Base-by-base conservation (phyloP, 345 rosid species). In the Pistacia atlantica region DNA sequence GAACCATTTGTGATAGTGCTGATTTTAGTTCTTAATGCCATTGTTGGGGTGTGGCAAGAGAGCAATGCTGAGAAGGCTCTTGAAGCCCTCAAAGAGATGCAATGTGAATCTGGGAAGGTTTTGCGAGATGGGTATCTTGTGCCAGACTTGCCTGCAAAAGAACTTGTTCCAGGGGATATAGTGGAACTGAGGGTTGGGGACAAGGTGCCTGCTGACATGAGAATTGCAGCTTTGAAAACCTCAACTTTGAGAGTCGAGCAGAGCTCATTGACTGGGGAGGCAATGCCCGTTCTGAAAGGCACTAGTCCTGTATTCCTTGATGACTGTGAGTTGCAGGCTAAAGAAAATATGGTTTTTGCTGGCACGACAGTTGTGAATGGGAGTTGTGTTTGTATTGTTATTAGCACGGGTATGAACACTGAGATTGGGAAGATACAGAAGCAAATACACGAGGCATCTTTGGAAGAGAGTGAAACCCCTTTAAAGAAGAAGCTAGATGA, bases 31-130 rank as follows among this genome's bases (percentile, higher is more conserved):
- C 84, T 93, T 12, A 95, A 93, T 76, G 97, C 98, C 69, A 79
- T 90, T 74, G 97, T 95, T 61, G 98, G 98, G 60, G 95, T 93
- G 31, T 95, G 98, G 98, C 98, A 95, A 89, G 98, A 95, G 87
- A 90, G 82, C 49, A 93, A 89, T 75, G 98, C 98, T 1, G 98
- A 93, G 80, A 93, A 83, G 83, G 98, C 98, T 9, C 95, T 95
- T 25, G 97, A 95, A 65, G 97, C 98, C 31, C 91, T 95, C 58
- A 93, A 95, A 85, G 92, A 90, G 87, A 88, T 95, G 93, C 98
- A 95, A 78, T 89, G 89, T 67, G 98, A 95, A 81, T 90, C 90
- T 0, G 94, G 85, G 37, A 91, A 86, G 82, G 98, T 89, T 65
- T 71, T 90, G 51, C 88, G 98, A 80, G 94, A 93, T 66, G 97